phyloP scores from a whole-genome alignment of 257 asterid species.

The Plantago major region DNA sequence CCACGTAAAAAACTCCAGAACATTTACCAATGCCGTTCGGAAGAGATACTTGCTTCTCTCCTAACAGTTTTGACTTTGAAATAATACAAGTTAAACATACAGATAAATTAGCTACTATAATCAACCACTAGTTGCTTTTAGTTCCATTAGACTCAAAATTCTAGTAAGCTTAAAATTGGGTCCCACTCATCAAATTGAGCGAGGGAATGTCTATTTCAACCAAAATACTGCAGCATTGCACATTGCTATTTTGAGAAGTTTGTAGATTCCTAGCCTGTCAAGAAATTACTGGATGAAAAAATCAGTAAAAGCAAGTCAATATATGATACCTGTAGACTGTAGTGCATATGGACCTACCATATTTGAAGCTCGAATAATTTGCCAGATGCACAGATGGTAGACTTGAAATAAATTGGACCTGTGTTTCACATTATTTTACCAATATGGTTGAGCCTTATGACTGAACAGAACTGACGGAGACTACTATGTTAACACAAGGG shows the following conservation, averaged over 20 bases:
- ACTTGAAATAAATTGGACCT: neutral
- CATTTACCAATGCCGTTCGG: too few species aligned
- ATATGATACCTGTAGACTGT: neutral
- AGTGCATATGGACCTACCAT: conserved; percentile 8
- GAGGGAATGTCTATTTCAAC: conserved; percentile 1
- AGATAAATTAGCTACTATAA: too few species aligned
- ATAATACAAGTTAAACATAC: too few species aligned
- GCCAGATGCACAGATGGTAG: neutral
- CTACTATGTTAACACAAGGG: neutral
- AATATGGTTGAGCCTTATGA: conserved; percentile 13
- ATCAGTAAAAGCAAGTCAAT: neutral
- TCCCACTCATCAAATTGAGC: neutral
- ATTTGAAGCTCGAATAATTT: neutral
- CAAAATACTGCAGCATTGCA: neutral
- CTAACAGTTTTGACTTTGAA: neutral
- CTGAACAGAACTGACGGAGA: conserved; percentile 10
- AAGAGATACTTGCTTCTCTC: too few species aligned
- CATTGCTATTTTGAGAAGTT: neutral
- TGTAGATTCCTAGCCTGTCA: neutral
- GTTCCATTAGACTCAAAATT: neutral
- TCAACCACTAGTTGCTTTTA: neutral
- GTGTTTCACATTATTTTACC: neutral
- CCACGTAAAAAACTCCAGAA: too few species aligned
- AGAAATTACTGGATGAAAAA: neutral
- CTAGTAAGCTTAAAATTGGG: neutral